Base-by-base conservation (phyloP, 441 rosid species). In the Gossypium lobatum region DNA sequence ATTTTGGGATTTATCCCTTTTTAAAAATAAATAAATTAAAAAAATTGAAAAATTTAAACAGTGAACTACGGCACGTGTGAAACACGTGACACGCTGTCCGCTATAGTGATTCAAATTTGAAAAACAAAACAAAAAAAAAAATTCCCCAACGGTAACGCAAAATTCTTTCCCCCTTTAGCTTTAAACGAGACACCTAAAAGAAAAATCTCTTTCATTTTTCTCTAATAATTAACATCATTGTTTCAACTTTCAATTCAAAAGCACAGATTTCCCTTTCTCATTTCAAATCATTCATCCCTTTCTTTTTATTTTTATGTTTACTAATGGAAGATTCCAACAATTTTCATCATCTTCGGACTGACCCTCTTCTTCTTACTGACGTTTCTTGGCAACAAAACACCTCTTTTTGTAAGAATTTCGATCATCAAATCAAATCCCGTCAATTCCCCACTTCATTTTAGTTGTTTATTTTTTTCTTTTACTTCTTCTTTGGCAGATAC, bases 341-440 rank as follows among this genome's bases (percentile, higher is more conserved):
- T 71, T 68, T 20, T 75, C 76, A 78, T 45, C 75, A 78, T 50
- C 82, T 71, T 20, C 75, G 91, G 83, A 76, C 63, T 62, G 85
- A 81, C 83, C 87, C 88, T 62, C 82, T 86, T 83, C 80, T 85
- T 69, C 75, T 83, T 45, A 75, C 83, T n/a, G 87, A 86, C 78
- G 85, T 76, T 76, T 80, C 86, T 66, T 67, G 25, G 59, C 82
- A 73, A 48, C 86, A 62, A 21, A 77, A 73, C 73, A 74, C 59
- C 80, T 64, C 55, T 73, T 76, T 77, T 53, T 65, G 87, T 87
- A 80, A 83, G 78, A 37, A 4, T 58, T 71, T 70, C 20, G 48
- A 52, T 34, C 6, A 17, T 37, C 20, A 55, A 70, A 9, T 50
- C 34, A 6, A 66, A 1, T 64, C 68, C 10, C 7, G n/a, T 48